phyloP scores from a whole-genome alignment of 345 rosid genomes.

The Arabis alpina region DNA sequence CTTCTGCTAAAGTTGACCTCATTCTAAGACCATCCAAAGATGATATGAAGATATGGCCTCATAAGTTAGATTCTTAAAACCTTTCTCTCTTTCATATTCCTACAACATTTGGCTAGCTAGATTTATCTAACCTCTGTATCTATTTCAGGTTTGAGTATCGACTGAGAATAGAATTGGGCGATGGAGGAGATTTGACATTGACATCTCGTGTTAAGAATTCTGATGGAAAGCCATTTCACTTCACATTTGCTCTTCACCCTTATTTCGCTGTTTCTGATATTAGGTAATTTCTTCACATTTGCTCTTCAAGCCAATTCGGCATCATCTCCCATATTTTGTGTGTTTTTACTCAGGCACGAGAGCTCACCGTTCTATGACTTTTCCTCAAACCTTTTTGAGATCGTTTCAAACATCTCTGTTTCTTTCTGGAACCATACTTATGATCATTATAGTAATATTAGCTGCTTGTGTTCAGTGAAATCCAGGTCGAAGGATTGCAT shows the following conservation, averaged over 20 bases:
- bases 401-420: slow-evolving; percentile 1
- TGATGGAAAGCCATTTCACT: slow-evolving; percentile 78
- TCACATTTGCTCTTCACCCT: slow-evolving; percentile 84
- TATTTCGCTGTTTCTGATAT: slow-evolving; percentile 86
- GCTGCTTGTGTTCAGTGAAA: slow-evolving; percentile 63
- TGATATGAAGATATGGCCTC: slow-evolving; percentile 83
- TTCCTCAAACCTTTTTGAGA: not conserved
- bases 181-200: slow-evolving; percentile 72
- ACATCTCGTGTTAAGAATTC: slow-evolving; percentile 74
- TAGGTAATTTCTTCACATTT: slow-evolving; percentile 52
- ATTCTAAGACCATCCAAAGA: slow-evolving; percentile 67
- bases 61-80: slow-evolving; percentile 55
- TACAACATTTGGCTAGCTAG: not conserved
- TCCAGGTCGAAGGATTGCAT: slow-evolving; percentile 88
- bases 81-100: not conserved
- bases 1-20: slow-evolving; percentile 60
- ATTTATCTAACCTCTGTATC: not conserved
- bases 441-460: no score
- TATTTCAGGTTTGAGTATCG: slow-evolving; percentile 68
- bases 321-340: not conserved
- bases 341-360: not conserved
- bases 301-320: not conserved
- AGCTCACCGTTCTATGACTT: not conserved
- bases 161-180: slow-evolving; percentile 71
- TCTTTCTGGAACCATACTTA: not conserved